Evolutionary conservation across 1,139 yeast genomes (phyloP), one percentile per base, ranked within the genome.

Genomic region (Yamadazyma kanchanaburiensis): DNA sequence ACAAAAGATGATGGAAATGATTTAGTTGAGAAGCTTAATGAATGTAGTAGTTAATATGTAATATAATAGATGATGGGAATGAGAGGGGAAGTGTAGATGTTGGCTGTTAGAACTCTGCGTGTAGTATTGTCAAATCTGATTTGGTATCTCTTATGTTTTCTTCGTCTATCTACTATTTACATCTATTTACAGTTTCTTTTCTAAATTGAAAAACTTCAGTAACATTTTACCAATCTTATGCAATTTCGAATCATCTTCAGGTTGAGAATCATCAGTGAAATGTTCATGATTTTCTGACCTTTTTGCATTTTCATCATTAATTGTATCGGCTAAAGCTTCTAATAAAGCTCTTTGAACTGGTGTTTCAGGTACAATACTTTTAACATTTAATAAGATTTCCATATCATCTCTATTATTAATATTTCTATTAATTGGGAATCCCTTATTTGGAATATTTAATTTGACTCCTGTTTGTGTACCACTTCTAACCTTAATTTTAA

Each of bases 241-340:
- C 43, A 78, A 57, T 31, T 77, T 74, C 10, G 77, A 68, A 12
- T 82, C 78, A 42, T 75, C 64, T 8, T 38, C 45, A 15, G 13
- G 53, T 58, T 13, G 53, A 60, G 63, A 51, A 33, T 70, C 63
- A 19, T 74, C 61, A 34, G 66, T 63, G 77, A 79, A 74, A 31
- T 70, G 65, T n/a, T 77, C 39, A 12, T 37, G 40, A 20, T 32
- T 72, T 40, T 75, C 78, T 9, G 80, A 66, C 41, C 91, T 67
- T 45, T 75, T 83, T 3, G 98, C 97, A 18, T 70, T 72, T 27
- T 67, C 67, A 53, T 91, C 99, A 37, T 84, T 78, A 33, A 83
- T 74, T 3, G 95, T 82, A 51, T 87, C 96, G 1, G 99, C 98
- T 40, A 91, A 70, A 0, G 96, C 96, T 55, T 94, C 99, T 47